Conservation (phyloP, 495 filamentous ascomycete genomes). For the Podospora pseudopauciseta region DNA sequence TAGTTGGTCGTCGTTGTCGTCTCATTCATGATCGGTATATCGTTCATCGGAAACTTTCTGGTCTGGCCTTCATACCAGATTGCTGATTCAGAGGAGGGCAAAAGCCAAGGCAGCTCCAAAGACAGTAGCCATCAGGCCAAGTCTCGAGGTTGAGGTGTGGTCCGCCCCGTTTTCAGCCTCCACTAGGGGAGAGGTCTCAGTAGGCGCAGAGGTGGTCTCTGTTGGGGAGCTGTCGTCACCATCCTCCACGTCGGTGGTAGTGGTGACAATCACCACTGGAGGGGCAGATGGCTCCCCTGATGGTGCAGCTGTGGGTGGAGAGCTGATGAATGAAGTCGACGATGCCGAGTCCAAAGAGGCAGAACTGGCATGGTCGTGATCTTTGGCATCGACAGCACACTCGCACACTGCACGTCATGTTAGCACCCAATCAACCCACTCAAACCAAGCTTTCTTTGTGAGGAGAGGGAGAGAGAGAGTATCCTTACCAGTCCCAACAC, state of each 20-base stretch:
- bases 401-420: slow-evolving; percentile 17
- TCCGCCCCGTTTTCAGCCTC: slow-evolving; percentile 5
- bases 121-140: neutral
- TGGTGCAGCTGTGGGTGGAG: slow-evolving; percentile 1
- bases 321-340: neutral
- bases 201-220: neutral
- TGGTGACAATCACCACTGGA: neutral
- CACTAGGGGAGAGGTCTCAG: neutral
- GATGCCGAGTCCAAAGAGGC: neutral
- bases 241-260: neutral
- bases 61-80: neutral
- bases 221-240: neutral
- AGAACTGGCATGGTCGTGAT: neutral
- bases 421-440: neutral
- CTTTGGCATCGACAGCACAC: slow-evolving; percentile 1
- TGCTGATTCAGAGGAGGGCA: neutral
- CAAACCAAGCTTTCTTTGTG: neutral
- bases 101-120: slow-evolving; percentile 8
- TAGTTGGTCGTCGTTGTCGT: neutral
- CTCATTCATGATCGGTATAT: neutral
- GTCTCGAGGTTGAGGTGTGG: neutral
- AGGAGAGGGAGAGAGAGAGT: neutral
- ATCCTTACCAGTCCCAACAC: slow-evolving; percentile 5
- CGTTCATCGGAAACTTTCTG: neutral
- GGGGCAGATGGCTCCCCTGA: neutral